A percentile compares a stretch with the other conserved stretches of the same genome.
Evolutionary conservation across 2,329 filamentous ascomycete species (phyloP).

Genomic region (Tolypocladium sp.): DNA sequence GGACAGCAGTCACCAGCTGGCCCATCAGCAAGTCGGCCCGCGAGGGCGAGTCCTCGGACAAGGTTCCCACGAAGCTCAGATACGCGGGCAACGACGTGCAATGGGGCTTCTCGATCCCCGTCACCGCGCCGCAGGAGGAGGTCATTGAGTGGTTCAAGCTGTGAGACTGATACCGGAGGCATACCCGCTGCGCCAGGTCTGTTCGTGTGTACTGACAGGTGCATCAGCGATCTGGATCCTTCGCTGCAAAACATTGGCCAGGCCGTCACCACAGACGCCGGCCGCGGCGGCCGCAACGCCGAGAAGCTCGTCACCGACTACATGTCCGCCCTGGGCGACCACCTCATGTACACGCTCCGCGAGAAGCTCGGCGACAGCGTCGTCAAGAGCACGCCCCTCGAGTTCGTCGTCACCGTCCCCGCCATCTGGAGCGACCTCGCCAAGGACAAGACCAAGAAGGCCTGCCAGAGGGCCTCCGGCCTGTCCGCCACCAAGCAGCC

Average conservation of each 20-base stretch:
- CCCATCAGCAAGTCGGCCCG: slow-evolving; percentile 25
- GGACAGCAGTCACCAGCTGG: slow-evolving; percentile 30
- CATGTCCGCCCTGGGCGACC: slow-evolving; percentile 31
- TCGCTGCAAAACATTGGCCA: slow-evolving; percentile 22
- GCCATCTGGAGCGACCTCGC: slow-evolving; percentile 47
- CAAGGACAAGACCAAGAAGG: slow-evolving; percentile 37
- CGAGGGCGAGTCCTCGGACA: slow-evolving; percentile 29
- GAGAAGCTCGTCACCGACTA: slow-evolving; percentile 37
- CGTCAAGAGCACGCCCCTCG: slow-evolving; percentile 29
- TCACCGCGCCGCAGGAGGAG: slow-evolving; percentile 26
- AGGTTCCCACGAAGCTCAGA: slow-evolving; percentile 36
- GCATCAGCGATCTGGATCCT: slow-evolving; percentile 24
- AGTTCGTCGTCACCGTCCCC: slow-evolving; percentile 45
- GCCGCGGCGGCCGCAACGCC: slow-evolving; percentile 22
- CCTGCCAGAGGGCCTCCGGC: slow-evolving; percentile 26
- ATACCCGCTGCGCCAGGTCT: neutral
- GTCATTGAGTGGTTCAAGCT: slow-evolving; percentile 40
- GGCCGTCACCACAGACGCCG: slow-evolving; percentile 13
- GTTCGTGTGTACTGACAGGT: neutral
- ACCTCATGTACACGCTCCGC: slow-evolving; percentile 33
- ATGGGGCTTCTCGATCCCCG: slow-evolving; percentile 37
- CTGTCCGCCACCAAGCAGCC: slow-evolving; percentile 17
- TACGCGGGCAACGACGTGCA: slow-evolving; percentile 26
- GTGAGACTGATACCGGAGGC: slow-evolving; percentile 17
- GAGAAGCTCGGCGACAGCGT: slow-evolving; percentile 31